Base-by-base conservation (phyloP, 805 yeast genomes). In the Sugiyamaella mastotermitis region DNA sequence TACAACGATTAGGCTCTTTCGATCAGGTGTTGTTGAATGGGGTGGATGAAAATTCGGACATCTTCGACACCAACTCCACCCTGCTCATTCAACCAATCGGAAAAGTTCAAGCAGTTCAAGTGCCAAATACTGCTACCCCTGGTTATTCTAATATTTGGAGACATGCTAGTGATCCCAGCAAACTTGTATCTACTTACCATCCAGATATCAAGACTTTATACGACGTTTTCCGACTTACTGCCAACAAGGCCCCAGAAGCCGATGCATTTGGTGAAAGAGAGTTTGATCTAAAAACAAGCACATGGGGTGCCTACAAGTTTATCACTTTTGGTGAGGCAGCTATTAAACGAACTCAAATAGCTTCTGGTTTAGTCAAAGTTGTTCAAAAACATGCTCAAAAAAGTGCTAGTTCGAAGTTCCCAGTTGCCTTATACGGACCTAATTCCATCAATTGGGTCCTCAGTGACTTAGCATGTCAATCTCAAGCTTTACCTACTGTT, bases 391-490 rank as follows among this genome's bases (percentile, higher is more conserved):
- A 9, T 31, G 29, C 42, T 16, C 31, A 18, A 8, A 29, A 38
- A 30, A n/a, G n/a, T n/a, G n/a, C n/a, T n/a, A n/a, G n/a, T n/a
- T n/a, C n/a, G n/a, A 37, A 42, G 26, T 48, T 43, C 43, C 31
- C 38, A 21, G 47, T 48, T n/a, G 46, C 37, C 47, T 42, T 45
- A 55, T 56, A 43, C 38, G 58, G 39, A 56, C 66, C 55, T 14
- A 44, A 45, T 53, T 57, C 43, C 58, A 60, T 36, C 49, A 51
- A 82, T 58, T 83, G 92, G 92, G 66, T 70, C 22, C 55, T 81
- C 14, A 58, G 82, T 20, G 92, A 83, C 59, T 57, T 81, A 50
- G 87, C 86, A 0, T 75, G 83, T 50, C 70, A 68, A 31, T 68
- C 76, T 5, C 79, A 74, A 61, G 69, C 70, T 56, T 69, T 65